These are phyloP conservation scores for Russula lepida DNA, from an alignment of 768 basidiomycete genomes.

Conservation along the genomic window DNA sequence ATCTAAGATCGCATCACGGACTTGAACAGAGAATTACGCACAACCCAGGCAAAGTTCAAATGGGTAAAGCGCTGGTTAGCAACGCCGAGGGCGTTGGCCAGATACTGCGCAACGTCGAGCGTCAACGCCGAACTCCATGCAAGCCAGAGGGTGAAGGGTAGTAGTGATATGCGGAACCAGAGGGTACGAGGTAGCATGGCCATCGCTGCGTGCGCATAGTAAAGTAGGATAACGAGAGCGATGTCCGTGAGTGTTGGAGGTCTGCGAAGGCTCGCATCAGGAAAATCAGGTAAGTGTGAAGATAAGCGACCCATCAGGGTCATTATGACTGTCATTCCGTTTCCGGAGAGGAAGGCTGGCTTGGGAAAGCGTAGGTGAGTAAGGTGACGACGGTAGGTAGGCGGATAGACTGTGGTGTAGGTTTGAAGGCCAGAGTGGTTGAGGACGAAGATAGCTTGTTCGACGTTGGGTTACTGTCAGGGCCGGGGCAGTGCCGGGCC, in stretches of 20 bases:
- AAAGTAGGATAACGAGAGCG: conserved; percentile 8
- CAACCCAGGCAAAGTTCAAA: conserved; percentile 10
- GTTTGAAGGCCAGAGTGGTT: neutral
- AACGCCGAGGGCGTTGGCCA: neutral
- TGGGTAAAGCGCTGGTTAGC: conserved; percentile 3
- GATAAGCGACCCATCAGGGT: neutral
- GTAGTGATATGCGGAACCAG: neutral
- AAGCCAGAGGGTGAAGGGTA: conserved; percentile 15
- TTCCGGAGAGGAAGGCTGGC: neutral
- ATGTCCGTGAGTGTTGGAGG: neutral
- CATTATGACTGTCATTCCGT: neutral
- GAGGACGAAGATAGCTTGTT: neutral
- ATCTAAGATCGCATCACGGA: neutral
- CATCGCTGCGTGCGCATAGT: conserved; percentile 17
- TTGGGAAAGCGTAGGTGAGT: neutral
- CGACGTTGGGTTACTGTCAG: neutral
- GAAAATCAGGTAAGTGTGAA: neutral
- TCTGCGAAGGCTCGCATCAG: conserved; percentile 7
- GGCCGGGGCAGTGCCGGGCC: too few relatives aligned
- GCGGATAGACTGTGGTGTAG: conserved; percentile 11
- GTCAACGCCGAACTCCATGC: conserved; percentile 4
- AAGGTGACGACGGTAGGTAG: neutral
- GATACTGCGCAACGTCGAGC: conserved; percentile 5
- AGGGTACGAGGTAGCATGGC: conserved; percentile 13
- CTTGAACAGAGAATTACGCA: neutral